Percentiles rank a stretch among this genome's conserved stretches.
phyloP scores from a whole-genome alignment of 768 basidiomycete species.

The Filobasidium floriforme region DNA sequence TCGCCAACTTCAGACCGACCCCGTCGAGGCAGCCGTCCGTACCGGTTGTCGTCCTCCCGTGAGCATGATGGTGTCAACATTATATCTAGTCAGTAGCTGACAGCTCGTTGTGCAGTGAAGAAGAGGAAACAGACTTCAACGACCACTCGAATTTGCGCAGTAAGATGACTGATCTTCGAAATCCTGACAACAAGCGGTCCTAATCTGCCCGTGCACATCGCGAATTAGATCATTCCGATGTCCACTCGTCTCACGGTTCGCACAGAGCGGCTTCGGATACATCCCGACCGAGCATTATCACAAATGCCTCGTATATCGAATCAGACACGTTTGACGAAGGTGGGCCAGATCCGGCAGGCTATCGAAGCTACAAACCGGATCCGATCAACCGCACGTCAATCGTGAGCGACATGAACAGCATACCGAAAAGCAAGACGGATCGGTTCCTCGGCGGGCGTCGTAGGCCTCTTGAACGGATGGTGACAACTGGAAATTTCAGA shows the following conservation, averaged over 20 bases:
- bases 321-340: conserved; percentile 1
- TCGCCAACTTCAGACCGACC: not conserved
- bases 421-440: not conserved
- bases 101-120: not conserved
- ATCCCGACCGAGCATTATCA: not conserved
- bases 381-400: not conserved
- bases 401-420: not conserved
- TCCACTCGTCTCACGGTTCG: not conserved
- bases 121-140: not conserved
- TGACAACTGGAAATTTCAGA: not conserved
- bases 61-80: not conserved
- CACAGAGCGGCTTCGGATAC: not conserved
- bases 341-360: not conserved
- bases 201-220: not conserved
- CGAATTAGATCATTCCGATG: not conserved
- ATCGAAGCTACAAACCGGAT: not conserved
- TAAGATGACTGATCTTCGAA: not conserved
- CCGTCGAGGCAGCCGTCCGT: not conserved
- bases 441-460: not conserved
- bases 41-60: not conserved
- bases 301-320: not conserved
- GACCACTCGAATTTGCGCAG: not conserved
- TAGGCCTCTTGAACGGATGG: conserved; percentile 10
- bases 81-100: not conserved
- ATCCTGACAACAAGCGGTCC: not conserved